phyloP scores from a whole-genome alignment of 23 red algal species.

The Agarophyton chilense region DNA sequence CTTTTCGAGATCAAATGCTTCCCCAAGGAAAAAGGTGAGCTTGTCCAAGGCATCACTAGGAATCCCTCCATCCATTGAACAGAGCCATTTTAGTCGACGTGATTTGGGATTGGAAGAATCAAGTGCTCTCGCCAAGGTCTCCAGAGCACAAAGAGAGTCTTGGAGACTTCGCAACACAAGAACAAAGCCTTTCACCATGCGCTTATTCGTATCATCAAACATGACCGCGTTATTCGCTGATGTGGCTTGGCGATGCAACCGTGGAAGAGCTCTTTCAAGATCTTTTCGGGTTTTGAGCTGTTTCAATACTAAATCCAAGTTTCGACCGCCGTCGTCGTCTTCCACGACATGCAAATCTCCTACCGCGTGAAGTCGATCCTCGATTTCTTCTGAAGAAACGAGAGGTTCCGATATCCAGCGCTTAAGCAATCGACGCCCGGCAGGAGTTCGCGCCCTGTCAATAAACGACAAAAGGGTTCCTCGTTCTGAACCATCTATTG shows the following conservation, averaged over 20 bases:
- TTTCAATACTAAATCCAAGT: conserved; percentile 18
- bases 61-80: conserved; percentile 43
- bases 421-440: conserved; percentile 80
- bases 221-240: conserved; percentile 76
- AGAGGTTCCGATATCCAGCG: conserved; percentile 90
- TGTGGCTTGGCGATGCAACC: conserved; percentile 73
- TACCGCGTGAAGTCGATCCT: conserved; percentile 81
- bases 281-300: conserved; percentile 79
- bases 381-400: conserved; percentile 47
- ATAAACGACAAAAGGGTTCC: conserved; percentile 86
- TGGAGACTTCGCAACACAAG: conserved; percentile 70
- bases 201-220: conserved; percentile 97
- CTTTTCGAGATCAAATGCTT: conserved; percentile 68
- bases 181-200: conserved; percentile 84
- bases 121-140: conserved; percentile 26
- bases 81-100: conserved; percentile 70
- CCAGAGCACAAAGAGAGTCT: conserved; percentile 62
- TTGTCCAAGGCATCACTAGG: conserved; percentile 43
- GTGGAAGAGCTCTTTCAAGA: conserved; percentile 80
- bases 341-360: conserved; percentile 62
- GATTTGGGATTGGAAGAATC: conserved; percentile 44
- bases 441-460: conserved; percentile 74
- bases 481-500: conserved; percentile 56
- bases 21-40: conserved; percentile 63
- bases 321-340: conserved; percentile 27